Percentiles rank a stretch among this genome's conserved stretches.
These are phyloP conservation scores for Talaromyces albobiverticillius DNA, from an alignment of 2,329 filamentous ascomycete genomes.

Conservation along the genomic window DNA sequence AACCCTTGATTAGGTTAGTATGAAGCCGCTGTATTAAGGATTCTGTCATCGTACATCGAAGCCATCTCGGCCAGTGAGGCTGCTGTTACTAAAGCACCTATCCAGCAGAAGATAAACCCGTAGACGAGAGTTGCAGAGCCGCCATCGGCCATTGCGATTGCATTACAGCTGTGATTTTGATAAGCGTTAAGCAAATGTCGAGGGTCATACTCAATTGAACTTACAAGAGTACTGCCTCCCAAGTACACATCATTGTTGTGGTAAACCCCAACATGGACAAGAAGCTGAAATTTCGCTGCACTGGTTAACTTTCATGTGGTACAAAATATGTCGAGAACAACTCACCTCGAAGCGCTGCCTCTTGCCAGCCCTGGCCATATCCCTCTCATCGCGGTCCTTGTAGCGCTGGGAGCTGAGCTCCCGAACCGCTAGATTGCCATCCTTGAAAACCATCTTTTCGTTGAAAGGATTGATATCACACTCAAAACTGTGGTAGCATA, in stretches of 20 bases:
- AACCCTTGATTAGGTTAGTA: conserved; percentile 21
- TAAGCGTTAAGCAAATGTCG: neutral
- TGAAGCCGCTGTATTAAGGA: neutral
- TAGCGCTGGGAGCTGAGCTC: neutral
- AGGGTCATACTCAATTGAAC: conserved; percentile 10
- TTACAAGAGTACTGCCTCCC: conserved; percentile 39
- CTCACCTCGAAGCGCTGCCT: neutral
- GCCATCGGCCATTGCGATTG: conserved; percentile 17
- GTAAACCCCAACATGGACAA: conserved; percentile 41
- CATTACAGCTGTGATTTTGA: neutral
- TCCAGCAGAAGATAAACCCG: conserved; percentile 32
- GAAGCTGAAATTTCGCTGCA: conserved; percentile 39
- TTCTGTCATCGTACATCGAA: conserved; percentile 26
- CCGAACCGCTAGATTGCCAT: neutral
- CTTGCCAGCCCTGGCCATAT: neutral
- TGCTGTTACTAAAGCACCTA: conserved; percentile 25
- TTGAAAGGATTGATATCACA: no score
- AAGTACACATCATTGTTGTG: conserved; percentile 39
- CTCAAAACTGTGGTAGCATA: no score
- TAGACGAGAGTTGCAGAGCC: conserved; percentile 33
- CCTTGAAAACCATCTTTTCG: no score
- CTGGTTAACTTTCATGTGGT: no score
- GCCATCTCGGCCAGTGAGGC: conserved; percentile 30
- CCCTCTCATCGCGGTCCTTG: neutral
- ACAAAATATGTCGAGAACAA: no score